These are phyloP conservation scores for Fusarium hostae DNA, from an alignment of 2,329 filamentous ascomycete genomes.

Conservation along the genomic window DNA sequence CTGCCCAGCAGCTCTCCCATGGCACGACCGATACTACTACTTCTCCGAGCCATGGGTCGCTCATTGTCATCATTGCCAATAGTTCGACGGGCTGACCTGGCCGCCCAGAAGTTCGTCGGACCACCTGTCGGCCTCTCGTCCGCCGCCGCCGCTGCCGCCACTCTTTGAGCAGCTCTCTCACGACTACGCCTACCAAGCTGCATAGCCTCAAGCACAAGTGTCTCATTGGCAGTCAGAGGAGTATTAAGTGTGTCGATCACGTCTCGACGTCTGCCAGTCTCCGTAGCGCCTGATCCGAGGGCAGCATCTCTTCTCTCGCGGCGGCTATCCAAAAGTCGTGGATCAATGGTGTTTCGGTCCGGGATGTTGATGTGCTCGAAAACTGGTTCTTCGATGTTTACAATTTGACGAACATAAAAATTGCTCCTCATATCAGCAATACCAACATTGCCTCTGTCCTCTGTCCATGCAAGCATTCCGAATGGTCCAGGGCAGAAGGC, in stretches of 20 bases:
- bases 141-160: constrained; percentile 18
- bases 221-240: constrained; percentile 65
- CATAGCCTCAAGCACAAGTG: constrained; percentile 66
- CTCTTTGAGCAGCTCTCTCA: constrained; percentile 52
- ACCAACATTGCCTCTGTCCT: constrained; percentile 82
- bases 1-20: constrained; percentile 53
- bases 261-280: constrained; percentile 46
- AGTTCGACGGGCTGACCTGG: constrained; percentile 26
- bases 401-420: constrained; percentile 74
- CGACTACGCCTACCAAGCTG: constrained; percentile 64
- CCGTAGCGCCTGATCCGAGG: constrained; percentile 3
- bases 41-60: constrained; percentile 50
- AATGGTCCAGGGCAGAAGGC: constrained; percentile 89
- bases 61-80: constrained; percentile 40
- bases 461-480: constrained; percentile 93
- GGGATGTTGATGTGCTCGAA: constrained; percentile 67
- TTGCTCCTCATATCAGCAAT: constrained; percentile 77
- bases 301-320: constrained; percentile 52
- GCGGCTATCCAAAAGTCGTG: constrained; percentile 61
- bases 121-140: constrained; percentile 30
- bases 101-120: constrained; percentile 22
- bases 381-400: constrained; percentile 70
- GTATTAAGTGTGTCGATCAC: constrained; percentile 58
- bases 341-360: constrained; percentile 65
- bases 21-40: constrained; percentile 51